Evolutionary conservation across 768 basidiomycete genomes (phyloP).

Genomic region (Clavulina sp.): DNA sequence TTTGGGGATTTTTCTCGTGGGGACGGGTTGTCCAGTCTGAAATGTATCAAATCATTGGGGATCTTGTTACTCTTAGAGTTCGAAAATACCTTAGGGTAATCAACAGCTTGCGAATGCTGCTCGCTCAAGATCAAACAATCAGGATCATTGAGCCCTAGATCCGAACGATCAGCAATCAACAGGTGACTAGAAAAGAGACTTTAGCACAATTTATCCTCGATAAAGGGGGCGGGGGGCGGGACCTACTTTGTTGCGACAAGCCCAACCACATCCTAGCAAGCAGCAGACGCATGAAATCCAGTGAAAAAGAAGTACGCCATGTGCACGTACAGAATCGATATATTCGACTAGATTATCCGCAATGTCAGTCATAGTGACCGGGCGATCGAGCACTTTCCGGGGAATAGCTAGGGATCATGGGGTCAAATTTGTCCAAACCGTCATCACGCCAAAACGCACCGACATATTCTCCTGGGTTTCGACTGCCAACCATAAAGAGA

Average conservation of each 20-base stretch:
- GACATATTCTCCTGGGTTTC: background rate
- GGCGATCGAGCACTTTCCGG: slow-evolving; percentile 4
- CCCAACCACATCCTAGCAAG: background rate
- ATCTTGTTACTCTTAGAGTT: background rate
- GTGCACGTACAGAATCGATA: slow-evolving; percentile 9
- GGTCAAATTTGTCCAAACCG: too few relatives aligned
- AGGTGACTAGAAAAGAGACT: slow-evolving; percentile 29
- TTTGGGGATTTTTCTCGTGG: background rate
- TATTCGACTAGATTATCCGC: slow-evolving; percentile 13
- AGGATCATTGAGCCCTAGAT: slow-evolving; percentile 32
- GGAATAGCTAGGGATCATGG: too few relatives aligned
- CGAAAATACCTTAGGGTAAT: slow-evolving; percentile 12
- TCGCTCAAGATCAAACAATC: slow-evolving; percentile 36
- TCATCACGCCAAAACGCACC: too few relatives aligned
- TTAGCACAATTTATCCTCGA: too few relatives aligned
- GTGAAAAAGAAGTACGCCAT: background rate
- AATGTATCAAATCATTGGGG: background rate
- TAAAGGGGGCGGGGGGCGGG: slow-evolving; percentile 27
- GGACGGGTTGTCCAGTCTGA: background rate
- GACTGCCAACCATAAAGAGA: too few relatives aligned
- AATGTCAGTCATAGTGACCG: slow-evolving; percentile 10
- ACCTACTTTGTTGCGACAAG: background rate
- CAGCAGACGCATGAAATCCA: background rate
- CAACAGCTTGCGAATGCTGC: slow-evolving; percentile 25
- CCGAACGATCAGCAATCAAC: slow-evolving; percentile 41